phyloP scores from a whole-genome alignment of 176 grass and related monocot species.

The Oryza nivara region DNA sequence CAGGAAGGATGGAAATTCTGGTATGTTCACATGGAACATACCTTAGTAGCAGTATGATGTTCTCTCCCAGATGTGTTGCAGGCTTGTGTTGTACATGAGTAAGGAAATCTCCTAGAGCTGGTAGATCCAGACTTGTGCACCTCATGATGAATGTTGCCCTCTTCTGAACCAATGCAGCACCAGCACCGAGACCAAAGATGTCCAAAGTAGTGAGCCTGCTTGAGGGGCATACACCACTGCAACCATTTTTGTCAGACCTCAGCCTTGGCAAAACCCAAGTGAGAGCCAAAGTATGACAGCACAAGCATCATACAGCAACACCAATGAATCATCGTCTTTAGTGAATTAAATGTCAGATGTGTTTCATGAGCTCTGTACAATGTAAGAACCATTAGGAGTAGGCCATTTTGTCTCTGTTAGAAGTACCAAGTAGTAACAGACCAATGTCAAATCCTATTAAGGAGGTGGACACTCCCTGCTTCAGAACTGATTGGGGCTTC shows the following conservation, averaged over 20 bases:
- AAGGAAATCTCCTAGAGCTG: constrained; percentile 73
- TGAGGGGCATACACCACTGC: constrained; percentile 60
- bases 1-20: too few relatives aligned
- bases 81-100: constrained; percentile 84
- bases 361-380: constrained; percentile 28
- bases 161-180: constrained; percentile 76
- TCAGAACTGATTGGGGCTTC: neutral
- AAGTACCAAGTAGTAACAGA: constrained; percentile 13
- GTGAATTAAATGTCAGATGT: constrained; percentile 15
- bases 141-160: constrained; percentile 80
- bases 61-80: constrained; percentile 43
- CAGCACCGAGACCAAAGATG: constrained; percentile 88
- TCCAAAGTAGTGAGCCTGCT: constrained; percentile 84
- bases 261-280: constrained; percentile 60
- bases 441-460: neutral
- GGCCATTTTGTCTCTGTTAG: neutral
- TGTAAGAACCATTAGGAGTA: constrained; percentile 36
- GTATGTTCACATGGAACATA: constrained; percentile 7
- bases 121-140: constrained; percentile 77
- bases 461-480: neutral
- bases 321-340: constrained; percentile 34
- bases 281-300: constrained; percentile 48
- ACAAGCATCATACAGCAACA: constrained; percentile 41
- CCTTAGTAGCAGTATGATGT: constrained; percentile 31
- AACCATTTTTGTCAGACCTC: constrained; percentile 64